A percentile compares a stretch with the other conserved stretches of the same genome.
These are phyloP conservation scores for Solanum pennellii DNA, from an alignment of 257 asterid species.

Conservation along the genomic window DNA sequence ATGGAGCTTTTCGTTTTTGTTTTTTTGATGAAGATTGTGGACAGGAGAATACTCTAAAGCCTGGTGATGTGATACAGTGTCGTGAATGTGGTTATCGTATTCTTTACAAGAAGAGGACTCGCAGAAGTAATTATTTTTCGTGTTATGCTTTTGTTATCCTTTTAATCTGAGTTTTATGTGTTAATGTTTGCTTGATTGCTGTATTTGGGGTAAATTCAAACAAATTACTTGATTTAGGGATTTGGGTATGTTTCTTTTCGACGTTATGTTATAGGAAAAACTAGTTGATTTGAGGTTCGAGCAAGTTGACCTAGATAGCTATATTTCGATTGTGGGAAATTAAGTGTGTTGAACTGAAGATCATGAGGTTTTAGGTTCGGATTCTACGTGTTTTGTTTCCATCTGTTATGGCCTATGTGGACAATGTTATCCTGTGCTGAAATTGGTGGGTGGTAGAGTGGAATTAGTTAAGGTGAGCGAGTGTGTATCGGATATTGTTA, in stretches of 20 bases:
- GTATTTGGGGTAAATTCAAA: not conserved
- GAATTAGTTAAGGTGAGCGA: not conserved
- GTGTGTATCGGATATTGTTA: too few species aligned
- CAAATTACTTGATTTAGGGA: not conserved
- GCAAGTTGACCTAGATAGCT: not conserved
- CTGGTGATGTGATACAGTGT: constrained; percentile 83
- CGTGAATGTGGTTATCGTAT: constrained; percentile 87
- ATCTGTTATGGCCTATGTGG: not conserved
- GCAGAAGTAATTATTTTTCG: constrained; percentile 37
- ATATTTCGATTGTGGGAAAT: not conserved
- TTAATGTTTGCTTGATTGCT: not conserved
- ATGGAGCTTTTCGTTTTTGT: not conserved
- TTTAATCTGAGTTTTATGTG: not conserved
- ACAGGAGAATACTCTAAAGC: constrained; percentile 73
- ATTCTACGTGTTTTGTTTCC: not conserved
- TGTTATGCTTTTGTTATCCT: not conserved
- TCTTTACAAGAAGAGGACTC: constrained; percentile 89
- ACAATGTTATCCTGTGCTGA: not conserved
- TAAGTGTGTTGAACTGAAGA: not conserved
- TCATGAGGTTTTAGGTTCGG: not conserved
- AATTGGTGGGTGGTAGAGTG: not conserved
- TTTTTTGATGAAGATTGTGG: constrained; percentile 51
- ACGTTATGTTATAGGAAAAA: not conserved
- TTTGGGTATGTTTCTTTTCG: not conserved
- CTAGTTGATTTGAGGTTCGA: not conserved